Evolutionary conservation across 306 rosid species (phyloP), one percentile per base, ranked within the genome.

Genomic region (Morella rubra): DNA sequence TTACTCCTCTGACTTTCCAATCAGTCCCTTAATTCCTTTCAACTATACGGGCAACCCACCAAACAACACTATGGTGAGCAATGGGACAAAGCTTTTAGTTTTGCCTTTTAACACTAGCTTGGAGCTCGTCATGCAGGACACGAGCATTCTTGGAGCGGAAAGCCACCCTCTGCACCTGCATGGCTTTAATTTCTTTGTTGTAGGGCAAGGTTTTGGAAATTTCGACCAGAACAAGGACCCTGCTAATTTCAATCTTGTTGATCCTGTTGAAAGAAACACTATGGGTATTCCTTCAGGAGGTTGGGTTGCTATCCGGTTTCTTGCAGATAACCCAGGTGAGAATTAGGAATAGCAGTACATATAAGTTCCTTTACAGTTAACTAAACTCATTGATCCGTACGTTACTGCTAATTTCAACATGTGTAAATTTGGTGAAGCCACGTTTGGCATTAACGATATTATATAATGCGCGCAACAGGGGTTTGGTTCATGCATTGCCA

Each of bases 401-500:
- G 19, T 52, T 52, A 1, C 16, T 13, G n/a, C 14, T 16, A 5
- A 12, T 56, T 32, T 32, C 37, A 32, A 32, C 37, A 2, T 32
- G 37, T 32, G 3, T 27, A 27, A 27, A 27, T 32, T 32, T 32
- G 37, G 3, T 32, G 37, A 32, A 32, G 37, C 37, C 37, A 32
- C 37, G 11, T 46, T 46, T 4, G n/a, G 16, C n/a, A n/a, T 4
- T 14, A 7, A 62, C 13, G n/a, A 62, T 15, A 11, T 0, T 15
- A 58, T 32, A 58, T 32, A 27, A 61, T 37, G n/a, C 37, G 45
- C 0, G 22, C 46, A 62, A 62, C 69, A 62, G 69, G 69, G 45
- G 69, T 62, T 32, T 62, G 69, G 69, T 62, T 62, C 69, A 32
- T 62, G 69, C 69, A 62, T 32, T 62, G 69, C 69, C 69, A 62